phyloP scores from a whole-genome alignment of 2,329 filamentous ascomycete species.

The Hypoxylon sp. region DNA sequence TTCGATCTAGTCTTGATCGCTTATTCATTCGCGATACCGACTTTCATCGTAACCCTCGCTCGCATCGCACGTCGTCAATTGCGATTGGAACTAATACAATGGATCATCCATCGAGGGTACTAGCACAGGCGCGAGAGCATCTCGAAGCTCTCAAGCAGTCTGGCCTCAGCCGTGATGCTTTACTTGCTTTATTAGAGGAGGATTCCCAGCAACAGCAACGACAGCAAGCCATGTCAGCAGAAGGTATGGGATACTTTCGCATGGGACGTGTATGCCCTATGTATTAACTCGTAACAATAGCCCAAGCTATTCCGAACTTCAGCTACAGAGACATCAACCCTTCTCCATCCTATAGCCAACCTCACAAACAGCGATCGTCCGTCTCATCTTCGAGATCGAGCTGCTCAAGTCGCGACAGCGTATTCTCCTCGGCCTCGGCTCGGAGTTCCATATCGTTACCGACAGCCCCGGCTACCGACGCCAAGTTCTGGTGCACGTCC shows the following conservation, averaged over 20 bases:
- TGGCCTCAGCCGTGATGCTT: conserved; percentile 49
- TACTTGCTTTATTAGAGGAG: conserved; percentile 49
- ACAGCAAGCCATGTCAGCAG: conserved; percentile 35
- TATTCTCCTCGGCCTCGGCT: conserved; percentile 48
- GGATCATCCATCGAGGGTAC: conserved; percentile 50
- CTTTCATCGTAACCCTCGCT: conserved; percentile 22
- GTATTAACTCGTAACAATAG: conserved; percentile 29
- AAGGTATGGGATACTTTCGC: conserved; percentile 40
- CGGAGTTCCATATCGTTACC: conserved; percentile 50
- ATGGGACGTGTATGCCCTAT: background rate
- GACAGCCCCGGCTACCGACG: conserved; percentile 41
- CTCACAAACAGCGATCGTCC: conserved; percentile 46
- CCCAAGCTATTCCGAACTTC: conserved; percentile 44
- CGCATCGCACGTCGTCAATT: conserved; percentile 20
- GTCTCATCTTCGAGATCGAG: conserved; percentile 50
- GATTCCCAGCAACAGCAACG: conserved; percentile 40
- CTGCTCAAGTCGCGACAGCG: conserved; percentile 50
- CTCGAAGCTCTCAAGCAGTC: conserved; percentile 52
- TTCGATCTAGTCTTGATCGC: conserved; percentile 25
- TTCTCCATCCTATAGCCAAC: conserved; percentile 34
- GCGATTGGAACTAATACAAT: conserved; percentile 37
- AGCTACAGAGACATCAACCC: conserved; percentile 46
- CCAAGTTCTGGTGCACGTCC: conserved; percentile 57
- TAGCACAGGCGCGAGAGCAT: conserved; percentile 50
- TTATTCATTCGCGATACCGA: conserved; percentile 29